Base-by-base conservation (phyloP, 768 basidiomycete species). In the Trametopsis cervina region DNA sequence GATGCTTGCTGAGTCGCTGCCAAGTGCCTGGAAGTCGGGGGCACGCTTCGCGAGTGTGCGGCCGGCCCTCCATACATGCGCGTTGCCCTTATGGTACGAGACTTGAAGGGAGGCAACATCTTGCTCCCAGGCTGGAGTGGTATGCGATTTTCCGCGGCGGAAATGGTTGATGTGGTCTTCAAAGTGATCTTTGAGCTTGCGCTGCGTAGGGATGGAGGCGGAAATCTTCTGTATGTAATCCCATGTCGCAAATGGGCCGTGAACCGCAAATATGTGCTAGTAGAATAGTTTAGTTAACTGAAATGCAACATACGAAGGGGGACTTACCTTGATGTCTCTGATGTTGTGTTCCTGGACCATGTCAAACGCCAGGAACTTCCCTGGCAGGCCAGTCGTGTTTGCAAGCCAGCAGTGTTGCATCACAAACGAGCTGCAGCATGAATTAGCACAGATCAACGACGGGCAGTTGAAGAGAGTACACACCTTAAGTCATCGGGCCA, bases 271-370 rank as follows among this genome's bases (percentile, higher is more conserved):
- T 2, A 40, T 55, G 2, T 29, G 25, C 42, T 46, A 47, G 10
- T 10, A 26, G n/a, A 44, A 24, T 15, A 45, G 10, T 5, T 45
- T 10, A 13, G 33, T 5, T 3, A 22, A 17, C 10, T 6, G 22
- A 4, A 38, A n/a, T 40, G 21, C n/a, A 7, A 48, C 9, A 7
- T n/a, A 7, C 4, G 6, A 6, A 17, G 27, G 4, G 12, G n/a
- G 15, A 41, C 52, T 10, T 1, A 65, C 64, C 49, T 70, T 69
- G 2, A 69, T 63, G 33, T 66, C 66, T 52, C 60, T 62, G 26
- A 71, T 62, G 42, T 68, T 70, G 22, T 65, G 57, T 39, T 71
- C 67, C 44, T 70, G 64, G 1, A 61, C 59, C 35, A 57, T 53
- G 46, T 71, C 67, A 0, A 69, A 46, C 0, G 65, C 56, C 9